Evolutionary conservation across 1,284 basidiomycete genomes (phyloP).

Genomic region (Apiotrichum siamense): DNA sequence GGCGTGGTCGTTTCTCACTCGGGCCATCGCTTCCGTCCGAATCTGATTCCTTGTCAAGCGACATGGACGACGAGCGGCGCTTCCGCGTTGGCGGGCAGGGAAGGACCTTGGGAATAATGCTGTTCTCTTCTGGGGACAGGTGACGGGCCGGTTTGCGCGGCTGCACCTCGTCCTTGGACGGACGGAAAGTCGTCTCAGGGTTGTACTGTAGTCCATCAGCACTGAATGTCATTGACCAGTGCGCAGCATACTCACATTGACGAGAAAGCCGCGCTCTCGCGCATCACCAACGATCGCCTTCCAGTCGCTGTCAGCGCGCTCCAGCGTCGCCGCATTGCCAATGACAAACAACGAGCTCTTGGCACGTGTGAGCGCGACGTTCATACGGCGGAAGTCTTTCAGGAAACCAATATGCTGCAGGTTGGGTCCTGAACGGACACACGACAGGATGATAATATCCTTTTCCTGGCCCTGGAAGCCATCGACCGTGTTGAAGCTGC

Average conservation of each 20-base stretch:
- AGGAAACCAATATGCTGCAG: constrained; percentile 80
- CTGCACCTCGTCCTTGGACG: not conserved
- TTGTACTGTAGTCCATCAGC: not conserved
- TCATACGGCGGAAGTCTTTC: constrained; percentile 79
- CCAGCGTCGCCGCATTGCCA: constrained; percentile 79
- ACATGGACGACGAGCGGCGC: not conserved
- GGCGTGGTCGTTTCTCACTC: constrained; percentile 8
- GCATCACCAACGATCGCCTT: constrained; percentile 71
- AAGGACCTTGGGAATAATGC: constrained; percentile 2
- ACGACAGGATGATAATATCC: constrained; percentile 90
- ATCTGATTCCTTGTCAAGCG: too few relatives aligned
- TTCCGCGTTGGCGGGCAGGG: not conserved
- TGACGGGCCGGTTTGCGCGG: not conserved
- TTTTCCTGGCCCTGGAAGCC: constrained; percentile 98
- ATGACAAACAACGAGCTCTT: constrained; percentile 91
- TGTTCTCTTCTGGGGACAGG: not conserved
- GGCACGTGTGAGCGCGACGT: constrained; percentile 94
- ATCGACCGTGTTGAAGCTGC: constrained; percentile 90
- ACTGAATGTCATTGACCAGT: not conserved
- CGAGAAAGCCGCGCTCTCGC: constrained; percentile 48
- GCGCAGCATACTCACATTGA: constrained; percentile 50
- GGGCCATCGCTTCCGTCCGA: not conserved
- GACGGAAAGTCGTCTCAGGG: not conserved
- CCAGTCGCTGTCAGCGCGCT: constrained; percentile 78
- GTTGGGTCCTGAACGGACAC: constrained; percentile 82